Evolutionary conservation across 208 protist genomes (phyloP), one percentile per base, ranked within the genome.

Genomic region (Leishmania guyanensis): DNA sequence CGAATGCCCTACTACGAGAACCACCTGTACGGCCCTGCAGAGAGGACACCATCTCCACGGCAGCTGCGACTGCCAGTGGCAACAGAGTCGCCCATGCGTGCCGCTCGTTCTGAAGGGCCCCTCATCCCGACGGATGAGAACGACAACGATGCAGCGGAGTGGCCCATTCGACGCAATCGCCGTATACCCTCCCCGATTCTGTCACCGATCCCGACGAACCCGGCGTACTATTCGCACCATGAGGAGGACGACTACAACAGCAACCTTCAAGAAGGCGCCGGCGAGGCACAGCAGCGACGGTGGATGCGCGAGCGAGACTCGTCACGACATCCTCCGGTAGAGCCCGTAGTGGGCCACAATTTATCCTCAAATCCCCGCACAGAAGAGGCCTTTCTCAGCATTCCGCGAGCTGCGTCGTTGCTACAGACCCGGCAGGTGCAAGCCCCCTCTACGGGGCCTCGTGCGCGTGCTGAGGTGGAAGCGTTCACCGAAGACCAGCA

Each of bases 191-290:
- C 82, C 29, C 82, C 78, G 3, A 79, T 62, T 62, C 54, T 73
- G n/a, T 85, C 82, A 10, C 82, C 71, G 50, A 79, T 80, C 39
- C 78, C 82, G 3, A 48, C 48, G 1, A 82, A 36, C 36, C 72
- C 82, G 17, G 54, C 64, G 39, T 66, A 80, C 56, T 51, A 82
- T 53, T 82, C 82, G 43, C 76, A 79, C 50, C 78, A 43, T 22
- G 77, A 82, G 5, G 77, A 81, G 64, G 16, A 9, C 3, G 22
- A 54, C 39, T 8, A 54, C 14, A 73, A 51, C 22, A 17, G 22
- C 26, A 16, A 36, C 69, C 33, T 22, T 22, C 29, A 14, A 20
- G 12, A 20, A 51, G 22, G 69, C 46, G 39, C 22, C 69, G 69
- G 20, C 69, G 69, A 46, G 14, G 69, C 22, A 14, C 69, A 9